Percentiles rank a stretch among this genome's conserved stretches.
Conservation (phyloP, 352 stramenopile species). For the Pythium apleroticum region DNA sequence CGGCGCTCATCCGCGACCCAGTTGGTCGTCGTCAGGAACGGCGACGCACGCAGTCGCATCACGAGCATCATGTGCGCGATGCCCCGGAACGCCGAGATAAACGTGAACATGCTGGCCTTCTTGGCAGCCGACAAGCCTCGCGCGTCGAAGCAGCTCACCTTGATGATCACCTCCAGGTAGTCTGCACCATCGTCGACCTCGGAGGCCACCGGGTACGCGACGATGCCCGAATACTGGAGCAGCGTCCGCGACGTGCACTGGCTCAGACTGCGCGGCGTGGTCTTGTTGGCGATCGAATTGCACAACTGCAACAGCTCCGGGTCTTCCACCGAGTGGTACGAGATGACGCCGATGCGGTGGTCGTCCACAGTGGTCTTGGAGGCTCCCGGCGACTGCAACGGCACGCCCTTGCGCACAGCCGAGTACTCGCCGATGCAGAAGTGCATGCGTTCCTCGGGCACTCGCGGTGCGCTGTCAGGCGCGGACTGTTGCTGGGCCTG, state of each 20-base stretch:
- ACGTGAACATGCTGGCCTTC: slow-evolving; percentile 52
- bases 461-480: neutral
- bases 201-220: slow-evolving; percentile 58
- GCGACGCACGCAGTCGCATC: slow-evolving; percentile 57
- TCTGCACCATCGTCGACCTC: slow-evolving; percentile 30
- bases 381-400: slow-evolving; percentile 14
- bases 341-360: slow-evolving; percentile 63
- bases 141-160: slow-evolving; percentile 57
- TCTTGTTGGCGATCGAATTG: slow-evolving; percentile 45
- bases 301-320: slow-evolving; percentile 57
- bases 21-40: slow-evolving; percentile 48
- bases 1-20: slow-evolving; percentile 53
- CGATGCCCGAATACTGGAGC: slow-evolving; percentile 60
- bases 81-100: slow-evolving; percentile 46
- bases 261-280: slow-evolving; percentile 12
- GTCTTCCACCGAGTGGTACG: slow-evolving; percentile 68
- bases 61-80: slow-evolving; percentile 56
- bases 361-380: slow-evolving; percentile 31
- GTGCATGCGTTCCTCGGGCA: slow-evolving; percentile 26
- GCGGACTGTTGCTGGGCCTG: slow-evolving; percentile 9
- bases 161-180: slow-evolving; percentile 62
- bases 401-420: slow-evolving; percentile 48
- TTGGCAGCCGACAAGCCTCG: slow-evolving; percentile 38
- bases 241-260: slow-evolving; percentile 38
- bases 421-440: slow-evolving; percentile 67